A percentile compares a stretch with the other conserved stretches of the same genome.
Evolutionary conservation across 805 yeast genomes (phyloP).

Genomic region (Yarrowia sp.): DNA sequence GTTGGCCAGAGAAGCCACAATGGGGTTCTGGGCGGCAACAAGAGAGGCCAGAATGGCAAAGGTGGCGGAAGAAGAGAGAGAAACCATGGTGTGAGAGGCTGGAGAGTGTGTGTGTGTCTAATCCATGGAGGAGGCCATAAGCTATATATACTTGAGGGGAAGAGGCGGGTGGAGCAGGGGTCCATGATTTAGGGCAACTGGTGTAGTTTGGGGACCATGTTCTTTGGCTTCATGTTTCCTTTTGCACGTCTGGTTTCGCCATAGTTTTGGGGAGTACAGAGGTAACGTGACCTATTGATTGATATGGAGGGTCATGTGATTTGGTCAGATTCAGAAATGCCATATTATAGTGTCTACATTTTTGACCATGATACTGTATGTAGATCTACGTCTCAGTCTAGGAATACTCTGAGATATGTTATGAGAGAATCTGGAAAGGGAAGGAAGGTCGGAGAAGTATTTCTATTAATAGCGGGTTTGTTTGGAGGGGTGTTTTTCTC

Average conservation of each 20-base stretch:
- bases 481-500: not conserved
- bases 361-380: no score
- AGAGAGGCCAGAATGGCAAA: conserved; percentile 11
- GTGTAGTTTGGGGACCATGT: not conserved
- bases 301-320: no score
- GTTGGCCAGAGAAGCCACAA: not conserved
- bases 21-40: conserved; percentile 24
- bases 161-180: not conserved
- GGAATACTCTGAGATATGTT: no score
- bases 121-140: not conserved
- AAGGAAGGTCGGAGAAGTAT: not conserved
- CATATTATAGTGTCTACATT: no score
- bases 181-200: not conserved
- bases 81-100: not conserved
- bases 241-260: not conserved
- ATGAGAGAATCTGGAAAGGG: no score
- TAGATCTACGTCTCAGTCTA: no score
- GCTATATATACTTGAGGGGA: not conserved
- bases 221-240: not conserved
- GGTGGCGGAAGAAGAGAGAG: not conserved
- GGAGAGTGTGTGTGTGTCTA: not conserved
- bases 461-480: not conserved
- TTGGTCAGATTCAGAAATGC: no score
- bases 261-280: no score
- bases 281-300: no score